Base-by-base conservation (phyloP, 495 filamentous ascomycete species). In the Astrothelium subdiscretum region DNA sequence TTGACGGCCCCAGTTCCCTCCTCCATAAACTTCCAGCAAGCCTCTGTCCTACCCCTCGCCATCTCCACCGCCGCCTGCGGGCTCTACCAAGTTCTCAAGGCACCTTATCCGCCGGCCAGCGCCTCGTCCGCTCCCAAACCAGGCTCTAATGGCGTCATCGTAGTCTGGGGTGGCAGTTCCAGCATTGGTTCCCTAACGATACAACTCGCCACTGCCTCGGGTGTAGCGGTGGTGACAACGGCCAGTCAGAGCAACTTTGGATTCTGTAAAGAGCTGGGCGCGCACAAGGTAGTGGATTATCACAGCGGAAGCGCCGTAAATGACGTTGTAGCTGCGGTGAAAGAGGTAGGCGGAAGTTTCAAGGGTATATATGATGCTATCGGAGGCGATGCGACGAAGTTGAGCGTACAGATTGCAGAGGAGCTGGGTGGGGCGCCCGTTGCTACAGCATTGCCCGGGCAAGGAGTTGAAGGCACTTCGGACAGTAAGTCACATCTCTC, bases 161-260 rank as follows among this genome's bases (percentile, higher is more conserved):
- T 87, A 2, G 70, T 87, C 59, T 89, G 84, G 79, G 84, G 84
- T 31, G 85, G 83, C 32, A 76, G 80, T 3, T 76, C 77, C 1
- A 81, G 79, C 32, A 81, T 87, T 5, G 86, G 86, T 11, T 73
- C 76, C 68, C 79, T 78, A 60, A 82, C 80, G 0, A 84, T 87
- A 60, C 87, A 88, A 67, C 78, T 86, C 24, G 83, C 81, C 3
- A 71, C 72, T 0, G 79, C 80, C 0, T 76, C 85, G 0, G 86
- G 86, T 1, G 79, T 80, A 29, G 77, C 81, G 13, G 85, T 88
- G 2, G 70, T 86, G 57, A 73, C 79, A 0, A 85, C 83, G 0
- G 74, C 81, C 0, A 80, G 78, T 1, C 70, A 72, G 1, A 75
- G 75, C 64, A 87, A 88, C 68, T 77, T 80, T 40, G 77, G 77